Evolutionary conservation across 208 protist species (phyloP).

Genomic region (Trypanosoma brucei): DNA sequence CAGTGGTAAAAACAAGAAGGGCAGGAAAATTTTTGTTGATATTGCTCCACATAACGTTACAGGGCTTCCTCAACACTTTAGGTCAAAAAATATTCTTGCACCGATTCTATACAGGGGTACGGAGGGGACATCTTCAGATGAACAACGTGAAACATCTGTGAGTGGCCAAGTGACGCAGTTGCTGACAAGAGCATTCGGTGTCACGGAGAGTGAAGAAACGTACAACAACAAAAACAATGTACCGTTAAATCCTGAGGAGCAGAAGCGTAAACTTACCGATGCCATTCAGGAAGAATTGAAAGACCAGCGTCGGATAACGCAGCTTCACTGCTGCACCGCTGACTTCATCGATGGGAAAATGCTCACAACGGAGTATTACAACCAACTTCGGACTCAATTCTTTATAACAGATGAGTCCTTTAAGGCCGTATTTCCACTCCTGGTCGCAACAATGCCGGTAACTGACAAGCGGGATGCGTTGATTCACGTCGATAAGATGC

Average conservation of each 20-base stretch:
- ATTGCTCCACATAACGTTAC: constrained; percentile 22
- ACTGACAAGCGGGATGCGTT: constrained; percentile 45
- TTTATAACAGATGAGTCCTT: constrained; percentile 50
- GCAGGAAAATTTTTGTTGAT: not conserved
- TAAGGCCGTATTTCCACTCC: constrained; percentile 61
- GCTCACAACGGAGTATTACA: constrained; percentile 67
- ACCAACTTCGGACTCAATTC: constrained; percentile 35
- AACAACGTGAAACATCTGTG: not conserved
- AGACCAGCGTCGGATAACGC: constrained; percentile 27
- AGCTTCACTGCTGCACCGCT: constrained; percentile 46
- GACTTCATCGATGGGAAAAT: constrained; percentile 65
- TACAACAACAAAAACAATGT: constrained; percentile 38
- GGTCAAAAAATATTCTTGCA: constrained; percentile 14
- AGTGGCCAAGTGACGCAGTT: not conserved
- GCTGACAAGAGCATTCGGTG: constrained; percentile 32
- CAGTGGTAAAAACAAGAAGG: constrained; percentile 7
- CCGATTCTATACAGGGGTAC: constrained; percentile 17
- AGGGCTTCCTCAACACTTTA: constrained; percentile 54
- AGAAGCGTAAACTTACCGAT: constrained; percentile 37
- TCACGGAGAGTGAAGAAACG: constrained; percentile 31
- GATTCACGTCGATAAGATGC: constrained; percentile 71
- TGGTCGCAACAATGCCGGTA: constrained; percentile 62
- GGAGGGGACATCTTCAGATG: not conserved
- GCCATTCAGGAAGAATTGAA: constrained; percentile 38
- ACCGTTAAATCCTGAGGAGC: constrained; percentile 26